Base-by-base conservation (phyloP, 2,329 filamentous ascomycete species). In the Colletotrichum coccodes region DNA sequence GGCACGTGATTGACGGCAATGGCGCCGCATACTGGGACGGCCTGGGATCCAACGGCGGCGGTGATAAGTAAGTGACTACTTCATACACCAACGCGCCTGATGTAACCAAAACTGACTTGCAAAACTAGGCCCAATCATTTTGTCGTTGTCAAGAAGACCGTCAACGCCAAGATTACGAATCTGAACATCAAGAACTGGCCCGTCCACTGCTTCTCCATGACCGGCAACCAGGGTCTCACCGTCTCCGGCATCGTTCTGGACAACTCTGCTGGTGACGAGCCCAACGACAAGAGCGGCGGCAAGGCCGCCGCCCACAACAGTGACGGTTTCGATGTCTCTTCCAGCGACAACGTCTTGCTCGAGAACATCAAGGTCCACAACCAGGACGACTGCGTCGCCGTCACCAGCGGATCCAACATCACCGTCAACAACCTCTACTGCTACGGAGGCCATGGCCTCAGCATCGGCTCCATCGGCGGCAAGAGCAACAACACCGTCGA, bases 371-470 rank as follows among this genome's bases (percentile, higher is more conserved):
- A 73, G 1, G 78, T 84, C 21, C 75, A 72, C 47, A 84, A 83
- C 68, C 77, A 82, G 62, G 81, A 83, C 60, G 82, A 84, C 73
- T 85, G 83, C 65, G 76, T 84, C 1, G 82, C 81, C 4, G 81
- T 82, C 72, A 85, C 84, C 68, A 78, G 79, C 0, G 80, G 81
- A 11, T 75, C 78, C 60, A 80, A 81, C 50, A 75, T 82, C 28
- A 80, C 78, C 3, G 80, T 85, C 6, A 73, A 76, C 18, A 76
- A 75, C 4, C 77, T 86, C 28, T 80, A 78, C 42, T 86, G 84
- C 73, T 80, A 76, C 3, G 83, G 83, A 18, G 83, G 81, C 9
- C 84, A 85, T 53, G 83, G 84, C 8, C 72, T 86, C 9, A 84
- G 81, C 1, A 82, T 86, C 6, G 84, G 84, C 4, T 83, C 80